These are phyloP conservation scores for Fraxinus ornus DNA, from an alignment of 305 asterid genomes.

Conservation along the genomic window DNA sequence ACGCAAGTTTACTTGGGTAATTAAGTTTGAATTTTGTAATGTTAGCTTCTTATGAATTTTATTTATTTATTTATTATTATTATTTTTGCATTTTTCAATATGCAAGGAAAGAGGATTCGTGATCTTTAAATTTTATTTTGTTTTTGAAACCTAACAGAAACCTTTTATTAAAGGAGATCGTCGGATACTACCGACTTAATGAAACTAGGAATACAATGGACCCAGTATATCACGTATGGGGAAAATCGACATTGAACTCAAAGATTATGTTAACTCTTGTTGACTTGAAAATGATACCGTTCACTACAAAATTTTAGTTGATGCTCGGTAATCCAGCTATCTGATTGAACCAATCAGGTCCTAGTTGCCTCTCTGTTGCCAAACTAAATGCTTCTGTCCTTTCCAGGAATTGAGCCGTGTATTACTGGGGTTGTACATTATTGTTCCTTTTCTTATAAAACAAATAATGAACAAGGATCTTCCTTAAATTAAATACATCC, in stretches of 20 bases:
- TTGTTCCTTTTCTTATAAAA: not conserved
- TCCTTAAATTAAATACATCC: not conserved
- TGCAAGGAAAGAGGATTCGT: slow-evolving; percentile 7
- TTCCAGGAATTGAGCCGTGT: not conserved
- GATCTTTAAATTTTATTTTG: not conserved
- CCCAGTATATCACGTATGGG: not conserved
- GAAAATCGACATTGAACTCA: not conserved
- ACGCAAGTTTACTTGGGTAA: slow-evolving; percentile 95
- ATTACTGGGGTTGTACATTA: not conserved
- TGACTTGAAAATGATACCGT: not conserved
- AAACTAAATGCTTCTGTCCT: not conserved
- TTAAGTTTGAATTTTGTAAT: slow-evolving; percentile 21
- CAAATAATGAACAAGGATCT: not conserved
- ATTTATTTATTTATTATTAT: too few relatives aligned
- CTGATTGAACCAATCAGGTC: not conserved
- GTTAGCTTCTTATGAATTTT: slow-evolving; percentile 4
- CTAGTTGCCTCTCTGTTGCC: not conserved
- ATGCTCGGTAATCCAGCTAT: not conserved
- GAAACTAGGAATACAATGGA: not conserved
- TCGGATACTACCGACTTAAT: not conserved
- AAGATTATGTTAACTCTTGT: not conserved
- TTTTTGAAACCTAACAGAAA: not conserved
- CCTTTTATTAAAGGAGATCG: not conserved
- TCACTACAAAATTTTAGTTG: not conserved
- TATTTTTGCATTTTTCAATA: not conserved